phyloP scores from a whole-genome alignment of 2,329 filamentous ascomycete species.

The Escovopsis sp. region DNA sequence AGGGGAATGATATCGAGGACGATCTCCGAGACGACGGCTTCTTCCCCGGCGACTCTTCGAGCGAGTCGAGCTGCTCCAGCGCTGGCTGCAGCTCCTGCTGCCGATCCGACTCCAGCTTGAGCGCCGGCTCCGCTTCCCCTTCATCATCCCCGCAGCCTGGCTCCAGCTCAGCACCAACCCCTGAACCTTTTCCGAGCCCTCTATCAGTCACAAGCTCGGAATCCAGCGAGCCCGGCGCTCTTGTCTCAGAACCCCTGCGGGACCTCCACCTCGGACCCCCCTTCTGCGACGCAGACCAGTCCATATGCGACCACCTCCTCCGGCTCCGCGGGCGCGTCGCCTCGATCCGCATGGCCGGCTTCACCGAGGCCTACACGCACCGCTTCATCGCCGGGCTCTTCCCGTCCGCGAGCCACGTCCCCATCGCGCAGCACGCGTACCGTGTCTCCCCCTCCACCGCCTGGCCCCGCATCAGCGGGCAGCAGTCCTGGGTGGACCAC shows the following conservation, averaged over 20 bases:
- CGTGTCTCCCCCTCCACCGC: constrained; percentile 17
- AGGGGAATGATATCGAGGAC: too few species aligned
- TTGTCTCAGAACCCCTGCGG: not conserved
- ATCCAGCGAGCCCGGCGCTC: not conserved
- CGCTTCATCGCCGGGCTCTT: constrained; percentile 16
- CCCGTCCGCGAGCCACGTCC: not conserved
- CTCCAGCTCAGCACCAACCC: too few species aligned
- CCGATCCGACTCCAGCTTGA: too few species aligned
- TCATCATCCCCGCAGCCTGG: too few species aligned
- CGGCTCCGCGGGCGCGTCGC: constrained; percentile 16
- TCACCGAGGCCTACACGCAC: constrained; percentile 17
- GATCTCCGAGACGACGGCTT: too few species aligned
- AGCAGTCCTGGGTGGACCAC: constrained; percentile 16
- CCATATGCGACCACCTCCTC: constrained; percentile 17
- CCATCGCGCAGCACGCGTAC: constrained; percentile 9
- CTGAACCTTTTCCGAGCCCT: too few species aligned
- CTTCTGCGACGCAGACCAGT: constrained; percentile 19
- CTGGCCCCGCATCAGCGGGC: constrained; percentile 17
- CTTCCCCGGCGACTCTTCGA: too few species aligned
- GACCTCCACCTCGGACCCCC: not conserved
- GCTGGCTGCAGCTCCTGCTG: not conserved
- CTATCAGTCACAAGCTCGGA: too few species aligned
- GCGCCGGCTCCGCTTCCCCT: too few species aligned
- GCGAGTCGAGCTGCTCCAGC: not conserved
- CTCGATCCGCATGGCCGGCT: constrained; percentile 22